Conservation (phyloP, 2,329 filamentous ascomycete genomes). For the Rosellinia necatrix region DNA sequence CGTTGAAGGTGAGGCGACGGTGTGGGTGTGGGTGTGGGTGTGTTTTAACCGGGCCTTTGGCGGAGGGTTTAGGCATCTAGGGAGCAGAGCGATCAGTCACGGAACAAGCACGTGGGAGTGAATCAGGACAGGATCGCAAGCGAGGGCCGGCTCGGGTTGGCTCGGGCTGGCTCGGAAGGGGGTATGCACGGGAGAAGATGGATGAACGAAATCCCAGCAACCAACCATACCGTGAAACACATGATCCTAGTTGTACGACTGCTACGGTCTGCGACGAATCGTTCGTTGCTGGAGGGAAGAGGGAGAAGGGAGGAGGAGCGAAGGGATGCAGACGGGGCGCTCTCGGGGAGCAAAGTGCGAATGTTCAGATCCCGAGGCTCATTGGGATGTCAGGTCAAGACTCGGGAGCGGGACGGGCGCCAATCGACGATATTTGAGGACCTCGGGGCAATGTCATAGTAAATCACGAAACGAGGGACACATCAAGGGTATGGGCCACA, state of each 20-base stretch:
- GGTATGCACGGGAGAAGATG: no score
- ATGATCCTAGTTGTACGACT: conserved; percentile 16
- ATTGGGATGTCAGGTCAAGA: conserved; percentile 8
- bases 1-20: conserved; percentile 38
- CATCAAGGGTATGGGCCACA: conserved; percentile 6
- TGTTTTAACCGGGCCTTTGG: no score
- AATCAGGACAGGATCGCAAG: no score
- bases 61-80: conserved; percentile 32
- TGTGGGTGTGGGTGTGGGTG: conserved; percentile 31
- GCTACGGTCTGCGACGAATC: background rate
- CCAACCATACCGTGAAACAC: conserved; percentile 33
- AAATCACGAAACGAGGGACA: background rate
- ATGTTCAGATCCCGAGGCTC: conserved; percentile 11
- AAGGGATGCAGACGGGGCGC: conserved; percentile 2
- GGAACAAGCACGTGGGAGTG: no score
- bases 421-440: conserved; percentile 11
- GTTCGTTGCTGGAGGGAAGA: no score
- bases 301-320: no score
- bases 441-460: conserved; percentile 16
- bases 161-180: no score
- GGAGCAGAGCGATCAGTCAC: conserved; percentile 22
- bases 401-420: conserved; percentile 5
- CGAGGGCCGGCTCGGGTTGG: no score
- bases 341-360: conserved; percentile 17
- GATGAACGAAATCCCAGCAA: background rate